Conservation (phyloP, 73 alveolate genomes). For the Tetrahymena borealis region DNA sequence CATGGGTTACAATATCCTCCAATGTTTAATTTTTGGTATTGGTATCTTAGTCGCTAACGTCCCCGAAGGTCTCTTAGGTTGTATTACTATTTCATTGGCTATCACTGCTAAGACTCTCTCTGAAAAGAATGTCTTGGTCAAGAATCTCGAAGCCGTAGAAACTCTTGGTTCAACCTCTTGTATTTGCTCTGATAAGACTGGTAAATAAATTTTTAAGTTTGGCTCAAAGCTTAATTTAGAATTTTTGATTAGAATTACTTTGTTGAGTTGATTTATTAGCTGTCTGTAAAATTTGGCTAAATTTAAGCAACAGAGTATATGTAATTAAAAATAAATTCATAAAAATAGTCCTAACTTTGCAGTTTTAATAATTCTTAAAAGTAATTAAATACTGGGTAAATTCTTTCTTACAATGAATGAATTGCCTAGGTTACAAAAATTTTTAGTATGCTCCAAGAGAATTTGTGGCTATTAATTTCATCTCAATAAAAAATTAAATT, state of each 20-base stretch:
- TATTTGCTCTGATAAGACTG: slow-evolving; percentile 95
- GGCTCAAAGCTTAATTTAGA: too few relatives aligned
- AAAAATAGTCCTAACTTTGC: too few relatives aligned
- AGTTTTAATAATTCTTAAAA: too few relatives aligned
- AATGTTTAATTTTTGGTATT: slow-evolving; percentile 79
- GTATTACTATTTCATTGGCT: slow-evolving; percentile 90
- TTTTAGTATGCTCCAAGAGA: too few relatives aligned
- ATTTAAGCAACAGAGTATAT: slow-evolving; percentile 49
- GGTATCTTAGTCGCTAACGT: slow-evolving; percentile 97
- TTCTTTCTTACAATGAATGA: too few relatives aligned
- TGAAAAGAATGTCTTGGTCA: slow-evolving; percentile 74
- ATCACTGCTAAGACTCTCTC: slow-evolving; percentile 96
- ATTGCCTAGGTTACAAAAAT: too few relatives aligned
- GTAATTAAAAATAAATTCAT: not conserved
- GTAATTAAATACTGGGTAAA: too few relatives aligned
- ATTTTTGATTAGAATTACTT: slow-evolving; percentile 86
- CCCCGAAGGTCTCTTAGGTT: slow-evolving; percentile 93
- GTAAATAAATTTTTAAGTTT: too few relatives aligned
- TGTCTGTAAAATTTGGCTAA: slow-evolving; percentile 63
- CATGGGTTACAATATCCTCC: slow-evolving; percentile 66
- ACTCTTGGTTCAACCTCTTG: slow-evolving; percentile 93
- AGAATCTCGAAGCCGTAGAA: slow-evolving; percentile 92
- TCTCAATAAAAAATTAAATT: too few relatives aligned
- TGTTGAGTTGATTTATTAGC: slow-evolving; percentile 69
- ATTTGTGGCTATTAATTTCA: too few relatives aligned